Conservation (phyloP, 352 stramenopile species). For the Globisporangium paddicum region DNA sequence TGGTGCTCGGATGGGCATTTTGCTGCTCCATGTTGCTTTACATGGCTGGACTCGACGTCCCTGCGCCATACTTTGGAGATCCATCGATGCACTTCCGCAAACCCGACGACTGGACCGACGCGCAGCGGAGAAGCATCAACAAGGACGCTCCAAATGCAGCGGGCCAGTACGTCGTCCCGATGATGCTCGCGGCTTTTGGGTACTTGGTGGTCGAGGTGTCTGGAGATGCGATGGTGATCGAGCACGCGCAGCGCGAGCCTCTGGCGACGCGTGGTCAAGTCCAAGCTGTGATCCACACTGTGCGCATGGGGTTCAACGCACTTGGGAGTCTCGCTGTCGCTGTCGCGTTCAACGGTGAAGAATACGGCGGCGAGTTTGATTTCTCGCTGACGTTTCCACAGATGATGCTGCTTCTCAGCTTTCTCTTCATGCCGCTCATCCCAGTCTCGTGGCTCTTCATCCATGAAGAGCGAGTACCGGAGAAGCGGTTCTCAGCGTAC, state of each 20-base stretch:
- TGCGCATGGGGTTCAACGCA: constrained; percentile 42
- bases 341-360: constrained; percentile 38
- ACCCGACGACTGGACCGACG: constrained; percentile 32
- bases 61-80: constrained; percentile 45
- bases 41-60: constrained; percentile 33
- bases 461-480: constrained; percentile 12
- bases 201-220: constrained; percentile 58
- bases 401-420: constrained; percentile 40
- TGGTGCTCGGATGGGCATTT: constrained; percentile 48
- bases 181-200: constrained; percentile 69
- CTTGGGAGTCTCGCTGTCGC: constrained; percentile 40
- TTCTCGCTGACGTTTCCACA: constrained; percentile 49
- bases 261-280: constrained; percentile 36
- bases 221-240: constrained; percentile 57
- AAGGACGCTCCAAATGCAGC: constrained; percentile 25
- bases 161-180: constrained; percentile 50
- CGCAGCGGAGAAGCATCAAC: constrained; percentile 33
- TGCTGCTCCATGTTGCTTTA: constrained; percentile 43
- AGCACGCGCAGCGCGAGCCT: constrained; percentile 53
- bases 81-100: constrained; percentile 24
- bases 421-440: constrained; percentile 26
- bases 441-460: constrained; percentile 23
- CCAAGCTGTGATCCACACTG: constrained; percentile 56
- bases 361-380: constrained; percentile 53
- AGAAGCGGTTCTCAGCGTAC: constrained; percentile 31